Evolutionary conservation across 768 basidiomycete genomes (phyloP), one percentile per base, ranked within the genome.

Genomic region (Lentinus tigrinus): DNA sequence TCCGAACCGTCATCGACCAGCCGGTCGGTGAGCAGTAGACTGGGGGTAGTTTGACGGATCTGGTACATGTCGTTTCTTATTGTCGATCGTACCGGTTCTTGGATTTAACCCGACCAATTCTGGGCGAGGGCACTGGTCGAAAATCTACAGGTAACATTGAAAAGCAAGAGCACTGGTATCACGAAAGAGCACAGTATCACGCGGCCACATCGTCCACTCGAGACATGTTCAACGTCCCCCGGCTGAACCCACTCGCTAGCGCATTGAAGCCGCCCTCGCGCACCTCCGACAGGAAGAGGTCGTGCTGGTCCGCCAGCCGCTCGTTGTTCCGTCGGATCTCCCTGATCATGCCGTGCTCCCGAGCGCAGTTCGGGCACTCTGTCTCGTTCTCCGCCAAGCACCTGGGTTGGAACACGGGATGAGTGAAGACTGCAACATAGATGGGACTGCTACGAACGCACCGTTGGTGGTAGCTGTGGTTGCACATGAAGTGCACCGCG

Each of bases 381-480:
- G 87, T 84, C 54, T 96, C 94, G 62, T 93, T 83, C 60, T 95
- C 93, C 16, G 84, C 83, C n/a, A 98, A 72, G 67, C 94, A 98
- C 47, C 95, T 97, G 61, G 6, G 31, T 14, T 24, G 2, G 40
- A 38, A 6, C 6, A 34, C 14, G 8, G 7, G 16, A 14, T 42
- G 16, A 39, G 17, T 19, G 39, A 17, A 1, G 21, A 9, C 9
- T 8, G n/a, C n/a, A n/a, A n/a, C 31, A 50, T 21, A 61, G 3
- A n/a, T 21, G 3, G 52, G 17, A 42, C n/a, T 36, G 13, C 10
- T 5, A 26, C 31, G 2, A 27, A 69, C 74, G 43, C 52, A 92
- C 93, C 95, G 81, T 69, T 96, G 93, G 70, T 99, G 97, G 75
- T 93, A 98, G 60, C 92, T 94, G 70, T 98, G 97, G 66, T 89